Conservation (phyloP, 2,329 filamentous ascomycete species). For the Aschersonia sp. region DNA sequence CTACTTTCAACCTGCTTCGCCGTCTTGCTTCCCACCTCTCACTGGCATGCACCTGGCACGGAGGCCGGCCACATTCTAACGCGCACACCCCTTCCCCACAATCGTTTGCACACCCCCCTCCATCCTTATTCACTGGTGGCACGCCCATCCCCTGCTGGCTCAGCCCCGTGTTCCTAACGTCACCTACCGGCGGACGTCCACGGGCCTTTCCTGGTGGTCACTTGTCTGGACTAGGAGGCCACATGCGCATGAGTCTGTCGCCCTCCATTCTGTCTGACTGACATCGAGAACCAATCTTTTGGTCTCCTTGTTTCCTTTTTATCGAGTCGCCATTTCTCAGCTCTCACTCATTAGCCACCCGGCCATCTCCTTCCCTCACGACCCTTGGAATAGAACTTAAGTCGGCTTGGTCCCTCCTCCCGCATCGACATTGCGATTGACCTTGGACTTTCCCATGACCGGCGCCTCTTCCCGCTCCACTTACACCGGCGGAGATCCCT, state of each 20-base stretch:
- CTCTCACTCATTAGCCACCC: slow-evolving; percentile 7
- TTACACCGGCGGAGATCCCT: slow-evolving; percentile 1
- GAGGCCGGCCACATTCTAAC: not conserved
- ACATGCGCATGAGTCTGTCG: slow-evolving; percentile 14
- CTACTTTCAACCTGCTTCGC: not conserved
- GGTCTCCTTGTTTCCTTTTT: slow-evolving; percentile 9
- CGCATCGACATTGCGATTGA: not conserved
- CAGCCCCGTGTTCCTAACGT: slow-evolving; percentile 30
- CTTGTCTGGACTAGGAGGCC: slow-evolving; percentile 10
- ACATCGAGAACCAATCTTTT: slow-evolving; percentile 6
- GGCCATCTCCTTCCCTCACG: no score
- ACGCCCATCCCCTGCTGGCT: slow-evolving; percentile 9
- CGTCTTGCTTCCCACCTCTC: not conserved
- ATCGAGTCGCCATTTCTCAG: slow-evolving; percentile 7
- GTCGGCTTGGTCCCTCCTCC: not conserved
- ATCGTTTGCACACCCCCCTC: slow-evolving; percentile 3
- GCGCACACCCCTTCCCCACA: not conserved
- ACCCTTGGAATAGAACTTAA: slow-evolving; percentile 5
- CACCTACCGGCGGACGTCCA: slow-evolving; percentile 23
- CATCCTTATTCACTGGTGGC: slow-evolving; percentile 1
- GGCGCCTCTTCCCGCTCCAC: slow-evolving; percentile 1
- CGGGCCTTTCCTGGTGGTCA: slow-evolving; percentile 13
- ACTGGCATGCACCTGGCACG: not conserved
- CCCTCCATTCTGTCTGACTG: slow-evolving; percentile 6
- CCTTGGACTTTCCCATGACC: not conserved